phyloP scores from a whole-genome alignment of 202 grass and related monocot genomes.

The Cymbopogon flexuosus region DNA sequence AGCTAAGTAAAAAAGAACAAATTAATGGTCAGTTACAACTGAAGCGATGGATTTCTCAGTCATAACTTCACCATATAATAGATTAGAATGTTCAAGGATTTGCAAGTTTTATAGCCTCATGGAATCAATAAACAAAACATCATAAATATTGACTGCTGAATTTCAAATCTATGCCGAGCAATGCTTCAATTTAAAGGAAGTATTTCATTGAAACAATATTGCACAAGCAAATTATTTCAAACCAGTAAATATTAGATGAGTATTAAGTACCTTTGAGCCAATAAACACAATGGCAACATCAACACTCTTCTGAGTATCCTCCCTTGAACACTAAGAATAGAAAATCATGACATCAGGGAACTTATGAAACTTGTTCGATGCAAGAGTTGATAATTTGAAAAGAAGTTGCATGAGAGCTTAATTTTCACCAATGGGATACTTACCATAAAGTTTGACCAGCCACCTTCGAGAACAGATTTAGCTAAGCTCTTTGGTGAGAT shows the following conservation, averaged over 20 bases:
- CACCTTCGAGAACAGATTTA: slow-evolving; percentile 82
- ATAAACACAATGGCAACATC: slow-evolving; percentile 87
- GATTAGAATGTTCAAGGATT: background rate
- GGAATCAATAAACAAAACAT: background rate
- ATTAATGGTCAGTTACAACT: slow-evolving; percentile 9
- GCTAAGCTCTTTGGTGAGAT: slow-evolving; percentile 60
- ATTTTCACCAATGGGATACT: slow-evolving; percentile 33
- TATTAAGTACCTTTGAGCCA: slow-evolving; percentile 65
- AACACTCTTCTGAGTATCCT: slow-evolving; percentile 39
- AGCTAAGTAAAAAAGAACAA: slow-evolving; percentile 47
- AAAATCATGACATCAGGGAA: slow-evolving; percentile 24
- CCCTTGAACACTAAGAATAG: slow-evolving; percentile 60
- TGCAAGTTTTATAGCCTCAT: background rate
- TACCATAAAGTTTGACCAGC: slow-evolving; percentile 88
- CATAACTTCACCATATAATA: background rate
- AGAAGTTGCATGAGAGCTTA: slow-evolving; percentile 26
- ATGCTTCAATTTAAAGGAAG: background rate
- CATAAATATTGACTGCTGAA: background rate
- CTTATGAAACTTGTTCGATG: background rate
- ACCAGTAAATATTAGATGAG: slow-evolving; percentile 9
- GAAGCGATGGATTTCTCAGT: background rate
- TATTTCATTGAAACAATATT: background rate
- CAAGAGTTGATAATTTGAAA: background rate
- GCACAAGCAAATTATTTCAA: background rate
- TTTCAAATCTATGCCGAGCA: background rate